These are phyloP conservation scores for Endoconidiophora polonica DNA, from an alignment of 2,329 filamentous ascomycete genomes.

Conservation along the genomic window DNA sequence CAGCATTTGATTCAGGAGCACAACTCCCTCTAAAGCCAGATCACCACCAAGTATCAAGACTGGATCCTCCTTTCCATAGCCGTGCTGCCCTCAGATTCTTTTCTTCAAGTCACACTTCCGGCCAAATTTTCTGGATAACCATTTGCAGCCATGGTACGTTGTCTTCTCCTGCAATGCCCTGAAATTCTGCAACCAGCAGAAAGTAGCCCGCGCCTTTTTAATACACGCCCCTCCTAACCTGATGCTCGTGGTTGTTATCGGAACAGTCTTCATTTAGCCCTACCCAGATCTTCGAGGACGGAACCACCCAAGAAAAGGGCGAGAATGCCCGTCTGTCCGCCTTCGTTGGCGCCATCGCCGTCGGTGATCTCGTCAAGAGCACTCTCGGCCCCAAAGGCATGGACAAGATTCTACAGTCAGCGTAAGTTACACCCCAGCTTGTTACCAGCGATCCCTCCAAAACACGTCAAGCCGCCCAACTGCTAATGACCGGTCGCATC, in stretches of 20 bases:
- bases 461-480: not conserved
- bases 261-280: conserved; percentile 51
- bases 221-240: conserved; percentile 12
- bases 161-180: not conserved
- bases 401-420: conserved; percentile 96
- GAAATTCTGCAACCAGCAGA: not conserved
- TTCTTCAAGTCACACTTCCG: not conserved
- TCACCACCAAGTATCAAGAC: conserved; percentile 9
- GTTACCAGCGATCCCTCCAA: not conserved
- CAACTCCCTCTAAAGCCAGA: conserved; percentile 6
- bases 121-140: conserved; percentile 3
- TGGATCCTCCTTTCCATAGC: conserved; percentile 6
- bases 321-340: conserved; percentile 98
- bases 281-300: conserved; percentile 95
- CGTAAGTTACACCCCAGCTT: conserved; percentile 38
- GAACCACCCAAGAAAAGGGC: conserved; percentile 93
- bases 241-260: not conserved
- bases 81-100: conserved; percentile 3
- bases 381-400: conserved; percentile 95
- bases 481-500: conserved; percentile 10
- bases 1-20: conserved; percentile 7
- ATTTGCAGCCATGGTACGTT: conserved; percentile 12
- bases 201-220: not conserved
- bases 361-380: conserved; percentile 93
- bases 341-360: conserved; percentile 94